These are phyloP conservation scores for Heterobasidion annosum DNA, from an alignment of 1,284 basidiomycete genomes.

Conservation along the genomic window DNA sequence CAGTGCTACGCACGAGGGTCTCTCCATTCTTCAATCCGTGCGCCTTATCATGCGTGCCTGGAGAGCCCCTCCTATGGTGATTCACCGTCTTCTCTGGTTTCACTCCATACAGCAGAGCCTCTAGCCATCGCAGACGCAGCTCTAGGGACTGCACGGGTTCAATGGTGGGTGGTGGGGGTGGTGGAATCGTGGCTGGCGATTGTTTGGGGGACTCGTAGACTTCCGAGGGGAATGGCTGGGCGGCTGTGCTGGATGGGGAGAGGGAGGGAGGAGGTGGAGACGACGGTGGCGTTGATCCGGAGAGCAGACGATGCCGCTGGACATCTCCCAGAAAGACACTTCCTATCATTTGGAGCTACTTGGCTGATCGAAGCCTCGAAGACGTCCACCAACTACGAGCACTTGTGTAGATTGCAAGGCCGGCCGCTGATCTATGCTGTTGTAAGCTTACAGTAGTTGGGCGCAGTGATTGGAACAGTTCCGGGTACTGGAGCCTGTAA, in stretches of 20 bases:
- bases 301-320: slow-evolving; percentile 48
- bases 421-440: too few relatives aligned
- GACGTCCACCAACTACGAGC: too few relatives aligned
- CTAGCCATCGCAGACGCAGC: slow-evolving; percentile 65
- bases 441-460: too few relatives aligned
- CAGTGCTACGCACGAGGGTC: slow-evolving; percentile 46
- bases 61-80: slow-evolving; percentile 12
- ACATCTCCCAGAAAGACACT: slow-evolving; percentile 72
- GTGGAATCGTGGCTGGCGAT: slow-evolving; percentile 8
- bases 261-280: slow-evolving; percentile 46
- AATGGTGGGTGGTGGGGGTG: slow-evolving; percentile 32
- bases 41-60: slow-evolving; percentile 23
- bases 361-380: too few relatives aligned
- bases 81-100: slow-evolving; percentile 10
- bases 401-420: too few relatives aligned
- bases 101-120: slow-evolving; percentile 62
- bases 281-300: slow-evolving; percentile 49
- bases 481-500: too few relatives aligned
- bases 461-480: too few relatives aligned
- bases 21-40: slow-evolving; percentile 34
- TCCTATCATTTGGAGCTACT: slow-evolving; percentile 21
- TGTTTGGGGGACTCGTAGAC: slow-evolving; percentile 8
- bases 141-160: slow-evolving; percentile 61
- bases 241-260: slow-evolving; percentile 6
- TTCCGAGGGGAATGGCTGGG: slow-evolving; percentile 14